A percentile compares a stretch with the other conserved stretches of the same genome.
Evolutionary conservation across 164 flowering plant genomes (phyloP).

Genomic region (Tetrastigma voinierianum): DNA sequence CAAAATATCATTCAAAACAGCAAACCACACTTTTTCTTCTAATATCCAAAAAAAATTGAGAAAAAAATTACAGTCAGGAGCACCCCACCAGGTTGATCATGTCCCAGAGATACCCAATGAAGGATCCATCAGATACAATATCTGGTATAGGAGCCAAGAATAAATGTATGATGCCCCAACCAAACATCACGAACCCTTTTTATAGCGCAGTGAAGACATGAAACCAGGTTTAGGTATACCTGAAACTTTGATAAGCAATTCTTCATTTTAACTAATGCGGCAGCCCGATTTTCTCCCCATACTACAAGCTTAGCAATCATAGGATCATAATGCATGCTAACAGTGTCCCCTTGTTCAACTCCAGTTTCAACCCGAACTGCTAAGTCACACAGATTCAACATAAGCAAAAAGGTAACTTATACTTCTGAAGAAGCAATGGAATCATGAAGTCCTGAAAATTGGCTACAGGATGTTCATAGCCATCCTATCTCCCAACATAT

Average conservation of each 20-base stretch:
- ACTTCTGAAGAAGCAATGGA: background rate
- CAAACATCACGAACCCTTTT: background rate
- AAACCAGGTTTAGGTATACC: slow-evolving; percentile 35
- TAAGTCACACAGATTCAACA: slow-evolving; percentile 12
- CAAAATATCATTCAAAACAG: background rate
- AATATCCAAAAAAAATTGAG: background rate
- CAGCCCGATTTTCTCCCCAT: slow-evolving; percentile 80
- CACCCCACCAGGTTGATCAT: background rate
- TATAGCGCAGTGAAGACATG: background rate
- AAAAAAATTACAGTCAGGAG: background rate
- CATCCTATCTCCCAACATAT: background rate
- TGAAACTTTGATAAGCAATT: slow-evolving; percentile 82
- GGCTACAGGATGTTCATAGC: background rate
- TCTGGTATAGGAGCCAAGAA: background rate
- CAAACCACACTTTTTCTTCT: background rate
- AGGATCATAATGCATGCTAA: slow-evolving; percentile 98
- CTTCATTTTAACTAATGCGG: slow-evolving; percentile 86
- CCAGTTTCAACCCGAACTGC: slow-evolving; percentile 97
- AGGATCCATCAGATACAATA: background rate
- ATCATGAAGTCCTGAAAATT: background rate
- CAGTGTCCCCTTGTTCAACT: slow-evolving; percentile 88
- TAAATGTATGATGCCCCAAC: background rate
- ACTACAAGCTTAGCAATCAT: slow-evolving; percentile 99
- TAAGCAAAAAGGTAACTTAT: background rate
- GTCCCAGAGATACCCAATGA: background rate